A percentile compares a stretch with the other conserved stretches of the same genome.
These are phyloP conservation scores for Cladosporium oxysporum DNA, from an alignment of 2,329 filamentous ascomycete species.

Conservation along the genomic window DNA sequence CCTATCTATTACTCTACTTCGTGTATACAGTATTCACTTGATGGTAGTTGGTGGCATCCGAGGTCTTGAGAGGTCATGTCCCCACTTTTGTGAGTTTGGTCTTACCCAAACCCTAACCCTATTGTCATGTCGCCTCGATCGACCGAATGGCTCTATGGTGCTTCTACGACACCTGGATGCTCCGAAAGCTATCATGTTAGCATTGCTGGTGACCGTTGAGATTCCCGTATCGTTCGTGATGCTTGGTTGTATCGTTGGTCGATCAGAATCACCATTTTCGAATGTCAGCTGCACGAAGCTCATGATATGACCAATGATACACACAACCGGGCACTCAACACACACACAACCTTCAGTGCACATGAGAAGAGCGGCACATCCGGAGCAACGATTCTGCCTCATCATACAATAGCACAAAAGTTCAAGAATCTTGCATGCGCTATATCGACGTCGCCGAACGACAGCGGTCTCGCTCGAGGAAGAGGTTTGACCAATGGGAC, in stretches of 20 bases:
- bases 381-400: not conserved
- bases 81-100: not conserved
- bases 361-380: not conserved
- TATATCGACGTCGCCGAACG: not conserved
- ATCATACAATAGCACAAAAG: not conserved
- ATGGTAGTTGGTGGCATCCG: conserved; percentile 1
- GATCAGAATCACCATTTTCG: not conserved
- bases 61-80: not conserved
- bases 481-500: not conserved
- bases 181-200: not conserved
- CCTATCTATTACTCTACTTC: not conserved
- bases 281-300: not conserved
- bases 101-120: not conserved
- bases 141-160: not conserved
- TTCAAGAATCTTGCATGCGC: not conserved
- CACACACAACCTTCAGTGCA: not conserved
- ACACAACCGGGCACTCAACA: not conserved
- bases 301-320: not conserved
- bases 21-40: not conserved
- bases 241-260: not conserved
- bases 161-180: not conserved
- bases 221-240: not conserved
- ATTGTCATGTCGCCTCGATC: not conserved
- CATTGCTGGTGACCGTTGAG: not conserved
- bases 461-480: not conserved